These are phyloP conservation scores for Sporothrix variecibatus DNA, from an alignment of 2,329 filamentous ascomycete genomes.

Conservation along the genomic window DNA sequence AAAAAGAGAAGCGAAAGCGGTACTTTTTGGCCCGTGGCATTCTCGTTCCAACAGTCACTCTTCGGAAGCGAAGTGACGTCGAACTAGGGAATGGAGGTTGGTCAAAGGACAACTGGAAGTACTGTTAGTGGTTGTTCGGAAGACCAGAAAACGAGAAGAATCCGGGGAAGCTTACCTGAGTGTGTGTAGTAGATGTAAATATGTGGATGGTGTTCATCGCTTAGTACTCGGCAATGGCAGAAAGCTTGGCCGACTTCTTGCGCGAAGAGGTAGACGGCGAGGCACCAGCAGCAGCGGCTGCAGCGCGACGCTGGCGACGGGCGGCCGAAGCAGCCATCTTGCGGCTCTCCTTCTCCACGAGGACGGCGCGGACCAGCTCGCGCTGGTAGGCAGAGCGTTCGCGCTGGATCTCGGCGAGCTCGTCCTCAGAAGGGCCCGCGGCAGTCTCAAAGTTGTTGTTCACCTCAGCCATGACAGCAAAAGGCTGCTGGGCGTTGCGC, in stretches of 20 bases:
- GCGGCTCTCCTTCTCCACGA: slow-evolving; percentile 58
- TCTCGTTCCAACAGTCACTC: neutral
- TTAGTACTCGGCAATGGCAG: slow-evolving; percentile 54
- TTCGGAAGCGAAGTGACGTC: neutral
- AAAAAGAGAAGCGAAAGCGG: neutral
- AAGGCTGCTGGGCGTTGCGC: slow-evolving; percentile 28
- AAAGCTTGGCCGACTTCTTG: slow-evolving; percentile 56
- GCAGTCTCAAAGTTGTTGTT: slow-evolving; percentile 4
- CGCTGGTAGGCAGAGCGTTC: slow-evolving; percentile 54
- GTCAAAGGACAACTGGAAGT: neutral
- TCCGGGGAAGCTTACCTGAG: neutral
- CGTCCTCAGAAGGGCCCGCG: slow-evolving; percentile 47
- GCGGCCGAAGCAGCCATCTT: slow-evolving; percentile 41
- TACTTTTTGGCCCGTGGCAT: neutral
- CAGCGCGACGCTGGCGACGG: slow-evolving; percentile 39
- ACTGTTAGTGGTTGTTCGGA: neutral
- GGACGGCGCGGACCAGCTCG: slow-evolving; percentile 53
- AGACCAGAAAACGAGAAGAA: neutral
- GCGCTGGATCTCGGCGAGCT: slow-evolving; percentile 53
- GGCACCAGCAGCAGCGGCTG: neutral
- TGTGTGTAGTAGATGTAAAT: neutral
- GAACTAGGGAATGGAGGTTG: neutral
- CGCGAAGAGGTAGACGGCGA: slow-evolving; percentile 20
- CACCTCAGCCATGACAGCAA: slow-evolving; percentile 31
- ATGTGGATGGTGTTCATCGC: neutral